phyloP scores from a whole-genome alignment of 768 basidiomycete species.

The Amanita phalloides region DNA sequence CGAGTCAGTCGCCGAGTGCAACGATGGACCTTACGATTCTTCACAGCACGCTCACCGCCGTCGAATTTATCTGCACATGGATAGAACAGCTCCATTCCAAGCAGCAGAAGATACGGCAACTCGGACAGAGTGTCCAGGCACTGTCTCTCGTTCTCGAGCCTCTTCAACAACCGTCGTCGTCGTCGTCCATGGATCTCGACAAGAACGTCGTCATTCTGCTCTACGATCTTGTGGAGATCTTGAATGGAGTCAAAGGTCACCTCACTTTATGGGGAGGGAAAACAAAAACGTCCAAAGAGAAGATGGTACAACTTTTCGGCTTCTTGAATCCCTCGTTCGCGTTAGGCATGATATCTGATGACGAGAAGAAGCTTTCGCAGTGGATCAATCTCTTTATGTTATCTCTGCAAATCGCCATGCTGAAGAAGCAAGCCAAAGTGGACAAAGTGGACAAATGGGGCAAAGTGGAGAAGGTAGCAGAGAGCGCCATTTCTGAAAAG shows the following conservation, averaged over 20 bases:
- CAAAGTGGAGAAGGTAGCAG: background rate
- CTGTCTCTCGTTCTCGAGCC: background rate
- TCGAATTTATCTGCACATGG: background rate
- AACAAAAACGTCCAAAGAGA: slow-evolving; percentile 6
- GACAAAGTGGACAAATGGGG: background rate
- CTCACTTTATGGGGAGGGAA: slow-evolving; percentile 10
- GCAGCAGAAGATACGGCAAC: background rate
- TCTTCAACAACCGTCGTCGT: background rate
- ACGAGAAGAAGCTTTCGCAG: slow-evolving; percentile 13
- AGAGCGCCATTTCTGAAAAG: background rate
- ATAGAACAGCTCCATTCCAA: background rate
- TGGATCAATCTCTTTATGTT: slow-evolving; percentile 14
- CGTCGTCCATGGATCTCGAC: background rate
- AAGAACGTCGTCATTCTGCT: background rate
- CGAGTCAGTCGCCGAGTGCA: too few species aligned
- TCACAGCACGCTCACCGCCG: background rate
- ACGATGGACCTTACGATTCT: background rate
- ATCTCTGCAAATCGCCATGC: background rate
- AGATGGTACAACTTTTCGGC: slow-evolving; percentile 7
- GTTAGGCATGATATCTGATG: slow-evolving; percentile 13
- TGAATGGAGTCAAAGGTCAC: slow-evolving; percentile 13
- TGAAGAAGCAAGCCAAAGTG: background rate
- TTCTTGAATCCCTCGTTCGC: slow-evolving; percentile 13
- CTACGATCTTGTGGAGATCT: slow-evolving; percentile 10
- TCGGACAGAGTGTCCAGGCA: background rate